These are phyloP conservation scores for Cucumis hystrix DNA, from an alignment of 306 rosid species.

Conservation along the genomic window DNA sequence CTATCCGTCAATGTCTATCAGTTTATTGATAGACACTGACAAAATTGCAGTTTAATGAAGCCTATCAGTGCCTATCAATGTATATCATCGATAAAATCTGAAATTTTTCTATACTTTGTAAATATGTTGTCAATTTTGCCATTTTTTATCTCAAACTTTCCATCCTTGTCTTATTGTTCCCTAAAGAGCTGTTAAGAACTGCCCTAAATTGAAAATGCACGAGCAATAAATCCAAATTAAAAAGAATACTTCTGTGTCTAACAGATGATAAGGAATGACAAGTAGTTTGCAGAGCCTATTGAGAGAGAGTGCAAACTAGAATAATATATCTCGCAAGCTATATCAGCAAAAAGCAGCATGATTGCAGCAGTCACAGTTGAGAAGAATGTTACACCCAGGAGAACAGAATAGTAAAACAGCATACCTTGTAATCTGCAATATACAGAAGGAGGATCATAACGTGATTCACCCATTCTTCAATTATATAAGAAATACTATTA, in stretches of 20 bases:
- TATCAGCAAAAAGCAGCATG: neutral
- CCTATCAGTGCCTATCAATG: too few species aligned
- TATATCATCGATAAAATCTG: too few species aligned
- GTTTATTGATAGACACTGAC: too few species aligned
- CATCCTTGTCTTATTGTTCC: neutral
- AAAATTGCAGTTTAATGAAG: too few species aligned
- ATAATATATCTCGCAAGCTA: neutral
- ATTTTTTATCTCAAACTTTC: neutral
- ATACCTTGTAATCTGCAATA: conserved; percentile 93
- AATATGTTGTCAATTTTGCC: too few species aligned
- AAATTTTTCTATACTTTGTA: too few species aligned
- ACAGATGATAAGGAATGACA: neutral
- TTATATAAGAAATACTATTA: neutral
- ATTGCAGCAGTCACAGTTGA: conserved; percentile 5
- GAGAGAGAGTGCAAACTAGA: conserved; percentile 5
- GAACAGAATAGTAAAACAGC: conserved; percentile 21
- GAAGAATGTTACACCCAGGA: conserved; percentile 7
- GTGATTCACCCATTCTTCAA: neutral
- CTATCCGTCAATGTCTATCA: too few species aligned
- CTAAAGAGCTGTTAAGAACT: neutral
- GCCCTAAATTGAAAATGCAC: neutral
- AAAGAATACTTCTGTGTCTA: neutral
- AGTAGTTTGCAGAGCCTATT: neutral
- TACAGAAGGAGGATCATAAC: neutral
- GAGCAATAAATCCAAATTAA: neutral